Conservation (phyloP, 2,329 filamentous ascomycete genomes). For the Fusarium sp. region DNA sequence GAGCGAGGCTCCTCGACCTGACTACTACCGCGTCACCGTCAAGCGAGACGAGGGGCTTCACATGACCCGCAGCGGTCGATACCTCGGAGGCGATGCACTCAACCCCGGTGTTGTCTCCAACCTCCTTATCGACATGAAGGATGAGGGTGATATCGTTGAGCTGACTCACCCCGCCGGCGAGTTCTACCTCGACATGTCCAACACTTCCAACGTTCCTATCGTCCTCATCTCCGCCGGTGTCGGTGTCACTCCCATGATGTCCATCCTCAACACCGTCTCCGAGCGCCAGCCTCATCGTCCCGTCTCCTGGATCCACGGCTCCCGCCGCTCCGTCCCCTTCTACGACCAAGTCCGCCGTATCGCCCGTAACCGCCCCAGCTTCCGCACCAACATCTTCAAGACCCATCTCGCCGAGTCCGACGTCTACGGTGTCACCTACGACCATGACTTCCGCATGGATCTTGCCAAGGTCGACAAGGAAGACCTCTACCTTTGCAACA, state of each 20-base stretch:
- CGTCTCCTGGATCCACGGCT: slow-evolving; percentile 70
- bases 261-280: slow-evolving; percentile 68
- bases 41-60: slow-evolving; percentile 72
- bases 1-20: slow-evolving; percentile 70
- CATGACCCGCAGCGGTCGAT: slow-evolving; percentile 43
- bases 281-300: slow-evolving; percentile 59
- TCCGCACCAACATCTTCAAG: slow-evolving; percentile 61
- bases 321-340: slow-evolving; percentile 65
- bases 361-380: slow-evolving; percentile 51
- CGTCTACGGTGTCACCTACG: slow-evolving; percentile 57
- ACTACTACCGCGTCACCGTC: slow-evolving; percentile 77
- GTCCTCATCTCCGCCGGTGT: slow-evolving; percentile 73
- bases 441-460: slow-evolving; percentile 58
- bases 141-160: slow-evolving; percentile 71
- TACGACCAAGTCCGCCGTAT: slow-evolving; percentile 62
- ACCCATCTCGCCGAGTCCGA: slow-evolving; percentile 61
- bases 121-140: slow-evolving; percentile 71
- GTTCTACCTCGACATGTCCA: slow-evolving; percentile 64
- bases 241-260: slow-evolving; percentile 69
- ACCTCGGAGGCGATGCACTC: slow-evolving; percentile 48
- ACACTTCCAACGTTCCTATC: slow-evolving; percentile 55
- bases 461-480: slow-evolving; percentile 57
- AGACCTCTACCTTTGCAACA: slow-evolving; percentile 59
- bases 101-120: slow-evolving; percentile 77
- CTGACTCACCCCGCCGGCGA: slow-evolving; percentile 75